Conservation (phyloP, 768 basidiomycete genomes). For the Mycena albidolilacea region DNA sequence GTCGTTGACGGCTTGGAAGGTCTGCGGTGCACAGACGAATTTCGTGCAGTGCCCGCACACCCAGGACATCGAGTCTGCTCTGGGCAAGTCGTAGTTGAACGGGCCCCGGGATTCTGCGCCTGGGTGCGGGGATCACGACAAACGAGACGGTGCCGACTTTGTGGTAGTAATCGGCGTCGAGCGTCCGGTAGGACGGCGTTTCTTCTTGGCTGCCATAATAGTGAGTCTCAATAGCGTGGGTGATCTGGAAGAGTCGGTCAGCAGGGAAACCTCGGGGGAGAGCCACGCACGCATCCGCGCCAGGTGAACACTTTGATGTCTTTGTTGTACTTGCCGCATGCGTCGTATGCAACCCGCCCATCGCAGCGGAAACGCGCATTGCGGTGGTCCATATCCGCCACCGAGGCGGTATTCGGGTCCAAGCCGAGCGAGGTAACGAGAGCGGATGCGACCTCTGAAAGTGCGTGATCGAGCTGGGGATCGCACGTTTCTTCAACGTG, state of each 20-base stretch:
- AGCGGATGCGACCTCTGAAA: neutral
- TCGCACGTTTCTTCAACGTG: too few species aligned
- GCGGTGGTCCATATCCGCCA: slow-evolving; percentile 19
- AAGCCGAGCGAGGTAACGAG: slow-evolving; percentile 1
- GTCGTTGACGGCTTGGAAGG: too few species aligned
- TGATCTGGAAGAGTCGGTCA: neutral
- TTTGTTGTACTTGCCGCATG: neutral
- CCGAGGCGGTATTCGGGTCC: neutral
- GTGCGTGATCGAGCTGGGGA: too few species aligned
- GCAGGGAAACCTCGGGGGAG: neutral
- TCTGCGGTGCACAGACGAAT: too few species aligned
- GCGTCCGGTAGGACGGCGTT: too few species aligned
- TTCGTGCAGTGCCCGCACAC: neutral
- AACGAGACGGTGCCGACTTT: neutral
- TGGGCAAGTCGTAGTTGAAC: neutral
- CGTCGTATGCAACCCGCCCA: neutral
- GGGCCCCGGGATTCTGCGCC: neutral
- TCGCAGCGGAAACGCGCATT: neutral
- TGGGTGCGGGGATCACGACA: neutral
- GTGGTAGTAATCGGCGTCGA: too few species aligned
- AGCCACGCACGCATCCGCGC: slow-evolving; percentile 16
- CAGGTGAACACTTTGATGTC: neutral
- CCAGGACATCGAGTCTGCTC: neutral
- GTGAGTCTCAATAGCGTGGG: too few species aligned
- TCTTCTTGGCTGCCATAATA: too few species aligned